phyloP scores from a whole-genome alignment of 1,284 basidiomycete genomes.

The Fomitiporia mediterranea region DNA sequence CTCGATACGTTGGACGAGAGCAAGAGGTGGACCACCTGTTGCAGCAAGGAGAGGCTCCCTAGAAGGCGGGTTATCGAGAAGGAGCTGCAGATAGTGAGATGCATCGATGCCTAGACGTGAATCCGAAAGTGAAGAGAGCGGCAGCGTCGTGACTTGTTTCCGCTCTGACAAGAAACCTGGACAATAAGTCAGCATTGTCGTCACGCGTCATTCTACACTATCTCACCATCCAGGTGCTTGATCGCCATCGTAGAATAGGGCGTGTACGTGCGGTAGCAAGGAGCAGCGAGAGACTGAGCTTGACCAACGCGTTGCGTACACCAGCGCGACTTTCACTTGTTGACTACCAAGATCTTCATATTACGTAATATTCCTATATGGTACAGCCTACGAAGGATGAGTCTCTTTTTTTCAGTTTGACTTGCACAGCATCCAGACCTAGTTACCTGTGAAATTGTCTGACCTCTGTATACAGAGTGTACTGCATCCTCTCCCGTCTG shows the following conservation, averaged over 20 bases:
- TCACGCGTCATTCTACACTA: not conserved
- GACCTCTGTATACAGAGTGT: too few relatives aligned
- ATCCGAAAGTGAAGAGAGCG: constrained; percentile 81
- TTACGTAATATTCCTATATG: constrained; percentile 2
- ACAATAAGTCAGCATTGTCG: not conserved
- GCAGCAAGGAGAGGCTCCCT: constrained; percentile 91
- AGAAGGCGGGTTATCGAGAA: constrained; percentile 72
- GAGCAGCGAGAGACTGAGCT: not conserved
- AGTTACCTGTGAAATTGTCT: too few relatives aligned
- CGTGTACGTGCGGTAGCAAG: not conserved
- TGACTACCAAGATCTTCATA: not conserved
- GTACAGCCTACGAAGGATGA: too few relatives aligned
- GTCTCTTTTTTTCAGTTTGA: too few relatives aligned
- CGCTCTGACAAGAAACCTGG: constrained; percentile 72
- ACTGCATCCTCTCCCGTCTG: too few relatives aligned
- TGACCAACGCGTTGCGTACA: not conserved
- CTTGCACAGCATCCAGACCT: too few relatives aligned
- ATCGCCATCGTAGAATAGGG: constrained; percentile 25
- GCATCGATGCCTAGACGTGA: constrained; percentile 97
- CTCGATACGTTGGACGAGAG: constrained; percentile 84
- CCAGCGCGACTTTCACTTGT: not conserved
- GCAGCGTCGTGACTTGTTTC: constrained; percentile 80
- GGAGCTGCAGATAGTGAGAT: constrained; percentile 79
- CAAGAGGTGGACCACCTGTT: constrained; percentile 88
- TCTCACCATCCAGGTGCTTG: constrained; percentile 30